phyloP scores from a whole-genome alignment of 345 rosid species.

The Arabidopsis suecica region DNA sequence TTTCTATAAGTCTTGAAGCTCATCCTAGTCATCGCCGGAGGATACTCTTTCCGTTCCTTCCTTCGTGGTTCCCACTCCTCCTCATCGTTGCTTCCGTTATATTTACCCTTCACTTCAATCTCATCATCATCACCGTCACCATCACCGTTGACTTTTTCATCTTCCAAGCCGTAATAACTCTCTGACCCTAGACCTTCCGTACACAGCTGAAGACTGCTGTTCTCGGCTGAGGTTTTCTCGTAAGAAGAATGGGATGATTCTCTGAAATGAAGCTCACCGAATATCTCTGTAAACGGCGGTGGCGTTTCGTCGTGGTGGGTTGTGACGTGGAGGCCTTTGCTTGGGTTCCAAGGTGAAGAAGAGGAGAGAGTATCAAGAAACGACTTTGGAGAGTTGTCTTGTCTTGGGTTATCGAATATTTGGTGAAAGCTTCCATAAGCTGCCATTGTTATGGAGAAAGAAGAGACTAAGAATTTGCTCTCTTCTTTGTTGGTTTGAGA shows the following conservation, averaged over 20 bases:
- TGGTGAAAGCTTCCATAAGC: conserved; percentile 72
- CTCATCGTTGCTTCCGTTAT: conserved; percentile 11
- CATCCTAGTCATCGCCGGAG: conserved; percentile 88
- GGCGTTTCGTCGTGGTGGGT: conserved; percentile 50
- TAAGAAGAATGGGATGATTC: conserved; percentile 47
- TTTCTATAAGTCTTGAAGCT: conserved; percentile 76
- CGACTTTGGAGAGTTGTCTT: conserved; percentile 52
- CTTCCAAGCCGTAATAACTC: conserved; percentile 73
- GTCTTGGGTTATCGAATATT: conserved; percentile 64
- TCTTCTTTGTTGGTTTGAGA: conserved; percentile 29
- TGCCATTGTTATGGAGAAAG: conserved; percentile 57
- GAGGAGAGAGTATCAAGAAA: conserved; percentile 62
- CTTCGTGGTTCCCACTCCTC: conserved; percentile 50
- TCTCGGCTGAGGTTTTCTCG: conserved; percentile 35
- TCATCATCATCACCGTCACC: conserved; percentile 32
- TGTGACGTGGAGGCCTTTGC: conserved; percentile 49
- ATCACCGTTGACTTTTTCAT: conserved; percentile 24
- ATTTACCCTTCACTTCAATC: conserved; percentile 22
- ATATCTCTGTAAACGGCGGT: conserved; percentile 68
- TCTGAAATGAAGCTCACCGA: conserved; percentile 76
- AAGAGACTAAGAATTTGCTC: conserved; percentile 18
- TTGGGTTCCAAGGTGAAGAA: conserved; percentile 55
- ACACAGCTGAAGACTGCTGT: conserved; percentile 74
- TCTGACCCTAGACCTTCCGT: conserved; percentile 91
- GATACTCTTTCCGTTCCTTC: conserved; percentile 52